Base-by-base conservation (phyloP, 2,329 filamentous ascomycete genomes). In the Coniochaeta hoffmannii region DNA sequence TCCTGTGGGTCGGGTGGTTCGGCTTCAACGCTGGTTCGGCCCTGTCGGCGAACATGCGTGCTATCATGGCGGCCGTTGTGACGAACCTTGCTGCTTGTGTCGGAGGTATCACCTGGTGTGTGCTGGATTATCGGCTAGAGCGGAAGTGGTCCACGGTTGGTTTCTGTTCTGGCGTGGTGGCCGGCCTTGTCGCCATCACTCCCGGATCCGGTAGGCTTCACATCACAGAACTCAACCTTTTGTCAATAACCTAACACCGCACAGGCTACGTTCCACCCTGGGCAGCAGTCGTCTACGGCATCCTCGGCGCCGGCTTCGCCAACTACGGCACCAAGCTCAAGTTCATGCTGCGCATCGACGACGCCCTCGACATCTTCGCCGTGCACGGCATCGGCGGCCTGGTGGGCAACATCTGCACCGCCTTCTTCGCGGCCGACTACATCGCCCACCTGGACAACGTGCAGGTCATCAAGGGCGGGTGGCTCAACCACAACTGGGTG, bases 1-100 rank as follows among this genome's bases (percentile, higher is more conserved):
- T 96, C 73, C 84, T 96, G 15, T 96, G 91, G 90, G 88, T 96
- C 15, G 91, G 91, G 54, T 96, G 90, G 91, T 95, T 96, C 66
- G 91, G 91, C 50, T 96, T 96, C 83, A 96, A 96, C 65, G 90
- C 89, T 52, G 90, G 90, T 60, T 91, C 87, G 15, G 90, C 90
- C 14, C 76, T 94, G 55, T 79, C 85, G 51, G 90, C 90, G 53
- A 95, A 94, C 70, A 71, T 96, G 66, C 86, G 91, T 51, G 89
- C 89, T 46, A 81, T 96, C 63, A 90, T 96, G 86, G 91, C 91
- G 46, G 88, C 88, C 11, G 79, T 93, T 1, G 89, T 93, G 44
- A 96, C 91, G 54, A 94, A 96, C 69, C 75, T 96, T 30, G 86
- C 90, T 24, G 91, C 90, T 34, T 90, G 87, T 57, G 83, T 91